Evolutionary conservation across 768 basidiomycete species (phyloP).

Genomic region (Suillus sp.): DNA sequence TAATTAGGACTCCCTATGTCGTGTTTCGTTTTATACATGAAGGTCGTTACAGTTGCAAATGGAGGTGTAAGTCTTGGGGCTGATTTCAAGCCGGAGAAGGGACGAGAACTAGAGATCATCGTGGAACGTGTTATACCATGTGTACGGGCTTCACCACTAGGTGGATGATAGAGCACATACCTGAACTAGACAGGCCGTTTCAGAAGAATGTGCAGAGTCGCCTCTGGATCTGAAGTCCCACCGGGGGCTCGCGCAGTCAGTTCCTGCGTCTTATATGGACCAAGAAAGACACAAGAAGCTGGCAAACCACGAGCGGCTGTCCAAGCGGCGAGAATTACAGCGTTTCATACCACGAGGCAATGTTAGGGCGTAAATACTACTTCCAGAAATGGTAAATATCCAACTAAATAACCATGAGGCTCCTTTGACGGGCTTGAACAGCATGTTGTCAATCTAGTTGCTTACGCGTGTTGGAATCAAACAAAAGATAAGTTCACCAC

Average conservation of each 20-base stretch:
- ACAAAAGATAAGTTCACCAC: background rate
- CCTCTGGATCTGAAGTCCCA: conserved; percentile 21
- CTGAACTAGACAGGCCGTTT: conserved; percentile 17
- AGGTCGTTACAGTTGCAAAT: conserved; percentile 11
- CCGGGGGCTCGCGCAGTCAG: conserved; percentile 30
- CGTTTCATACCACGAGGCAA: conserved; percentile 6
- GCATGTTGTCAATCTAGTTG: background rate
- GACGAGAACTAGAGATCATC: conserved; percentile 14
- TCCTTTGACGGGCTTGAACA: conserved; percentile 1
- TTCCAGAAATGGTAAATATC: background rate
- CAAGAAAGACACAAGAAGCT: conserved; percentile 19
- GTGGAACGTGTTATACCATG: conserved; percentile 7
- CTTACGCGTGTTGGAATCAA: conserved; percentile 9
- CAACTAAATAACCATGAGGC: background rate
- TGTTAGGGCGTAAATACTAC: conserved; percentile 1
- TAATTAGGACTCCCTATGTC: conserved; percentile 8
- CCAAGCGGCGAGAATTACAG: conserved; percentile 2
- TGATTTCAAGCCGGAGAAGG: conserved; percentile 15
- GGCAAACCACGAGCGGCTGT: conserved; percentile 5
- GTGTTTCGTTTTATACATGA: conserved; percentile 7
- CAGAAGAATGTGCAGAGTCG: conserved; percentile 20
- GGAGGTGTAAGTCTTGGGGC: conserved; percentile 26
- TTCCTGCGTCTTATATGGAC: conserved; percentile 20
- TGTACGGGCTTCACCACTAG: background rate
- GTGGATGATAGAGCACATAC: conserved; percentile 17